These are phyloP conservation scores for Carpinus viminea DNA, from an alignment of 306 rosid genomes.

Conservation along the genomic window DNA sequence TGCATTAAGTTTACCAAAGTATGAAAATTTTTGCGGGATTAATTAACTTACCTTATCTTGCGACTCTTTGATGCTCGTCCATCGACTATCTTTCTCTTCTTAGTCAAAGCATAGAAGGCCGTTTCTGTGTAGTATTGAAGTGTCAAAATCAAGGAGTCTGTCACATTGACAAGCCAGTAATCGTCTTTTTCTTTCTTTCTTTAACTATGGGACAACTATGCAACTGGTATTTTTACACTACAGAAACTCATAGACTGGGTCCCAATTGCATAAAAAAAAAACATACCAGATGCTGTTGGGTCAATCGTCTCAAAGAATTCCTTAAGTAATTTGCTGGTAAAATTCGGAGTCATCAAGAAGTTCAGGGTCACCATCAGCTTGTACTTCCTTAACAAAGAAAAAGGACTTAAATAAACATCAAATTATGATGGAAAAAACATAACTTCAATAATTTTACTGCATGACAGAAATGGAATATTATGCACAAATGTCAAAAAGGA, in stretches of 20 bases:
- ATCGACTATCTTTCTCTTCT: conserved; percentile 84
- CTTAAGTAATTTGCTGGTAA: conserved; percentile 79
- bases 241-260: not conserved
- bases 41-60: conserved; percentile 68
- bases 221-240: not conserved
- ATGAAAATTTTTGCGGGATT: not conserved
- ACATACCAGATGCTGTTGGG: conserved; percentile 71
- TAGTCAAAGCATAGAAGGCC: conserved; percentile 65
- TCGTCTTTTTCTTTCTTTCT: not conserved
- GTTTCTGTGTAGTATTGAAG: conserved; percentile 44
- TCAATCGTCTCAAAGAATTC: conserved; percentile 89
- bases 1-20: not conserved
- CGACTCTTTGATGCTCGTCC: conserved; percentile 92
- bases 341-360: conserved; percentile 84
- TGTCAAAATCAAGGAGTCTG: conserved; percentile 18
- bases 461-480: too few relatives aligned
- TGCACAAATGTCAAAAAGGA: not conserved
- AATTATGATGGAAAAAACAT: not conserved
- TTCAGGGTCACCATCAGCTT: conserved; percentile 65
- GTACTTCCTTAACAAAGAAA: conserved; percentile 51
- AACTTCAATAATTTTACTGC: not conserved
- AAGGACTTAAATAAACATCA: conserved; percentile 13
- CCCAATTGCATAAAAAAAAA: not conserved
- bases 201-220: not conserved
- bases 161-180: not conserved